Percentiles rank a stretch among this genome's conserved stretches.
Conservation (phyloP, 257 asterid species). For the Solanum etuberosum region DNA sequence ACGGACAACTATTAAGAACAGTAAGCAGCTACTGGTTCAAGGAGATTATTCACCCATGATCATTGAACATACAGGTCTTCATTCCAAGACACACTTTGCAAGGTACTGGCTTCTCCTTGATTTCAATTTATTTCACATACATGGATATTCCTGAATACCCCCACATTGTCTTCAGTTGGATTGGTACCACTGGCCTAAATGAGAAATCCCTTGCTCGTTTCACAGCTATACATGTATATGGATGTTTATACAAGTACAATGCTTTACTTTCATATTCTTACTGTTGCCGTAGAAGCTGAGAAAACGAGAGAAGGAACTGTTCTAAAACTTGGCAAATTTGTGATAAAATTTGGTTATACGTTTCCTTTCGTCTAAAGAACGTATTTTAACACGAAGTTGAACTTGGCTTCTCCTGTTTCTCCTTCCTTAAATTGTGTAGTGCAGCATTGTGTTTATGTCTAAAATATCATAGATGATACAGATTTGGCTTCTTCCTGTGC, state of each 20-base stretch:
- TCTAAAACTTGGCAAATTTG: background rate
- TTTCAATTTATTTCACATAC: background rate
- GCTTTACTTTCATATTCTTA: background rate
- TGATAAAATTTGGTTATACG: background rate
- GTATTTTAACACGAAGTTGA: background rate
- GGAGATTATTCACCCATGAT: background rate
- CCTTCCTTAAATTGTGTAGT: background rate
- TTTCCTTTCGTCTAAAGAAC: background rate
- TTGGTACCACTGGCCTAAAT: background rate
- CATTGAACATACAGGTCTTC: background rate
- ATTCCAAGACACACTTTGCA: background rate
- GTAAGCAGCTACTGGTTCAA: background rate
- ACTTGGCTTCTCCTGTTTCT: background rate
- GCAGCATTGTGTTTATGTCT: background rate
- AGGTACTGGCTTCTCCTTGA: constrained; percentile 4
- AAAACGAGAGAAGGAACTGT: background rate
- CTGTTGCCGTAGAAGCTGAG: background rate
- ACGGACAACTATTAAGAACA: background rate
- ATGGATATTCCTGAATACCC: background rate
- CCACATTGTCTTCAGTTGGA: background rate
- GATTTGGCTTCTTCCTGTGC: background rate
- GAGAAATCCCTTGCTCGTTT: background rate
- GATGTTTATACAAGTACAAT: background rate
- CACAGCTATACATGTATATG: background rate
- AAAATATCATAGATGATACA: background rate